These are phyloP conservation scores for Diplodia sapinea DNA, from an alignment of 2,329 filamentous ascomycete genomes.

Conservation along the genomic window DNA sequence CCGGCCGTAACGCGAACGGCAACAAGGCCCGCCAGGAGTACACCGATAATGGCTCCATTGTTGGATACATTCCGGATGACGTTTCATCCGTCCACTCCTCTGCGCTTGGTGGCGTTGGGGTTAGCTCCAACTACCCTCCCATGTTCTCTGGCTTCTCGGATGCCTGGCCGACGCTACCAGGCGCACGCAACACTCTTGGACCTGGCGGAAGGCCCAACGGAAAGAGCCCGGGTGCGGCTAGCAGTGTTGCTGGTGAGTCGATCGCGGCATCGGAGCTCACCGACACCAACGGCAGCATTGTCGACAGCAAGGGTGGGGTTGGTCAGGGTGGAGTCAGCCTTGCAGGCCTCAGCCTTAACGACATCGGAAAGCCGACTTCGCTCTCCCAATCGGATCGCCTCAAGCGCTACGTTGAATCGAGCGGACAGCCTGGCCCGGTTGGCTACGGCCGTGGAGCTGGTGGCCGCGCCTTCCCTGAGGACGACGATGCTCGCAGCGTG, in stretches of 20 bases:
- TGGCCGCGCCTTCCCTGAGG: slow-evolving; percentile 60
- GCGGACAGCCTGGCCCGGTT: slow-evolving; percentile 60
- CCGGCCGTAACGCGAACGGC: slow-evolving; percentile 52
- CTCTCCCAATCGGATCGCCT: slow-evolving; percentile 87
- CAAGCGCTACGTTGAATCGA: slow-evolving; percentile 91
- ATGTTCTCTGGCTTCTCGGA: slow-evolving; percentile 97
- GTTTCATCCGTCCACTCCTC: slow-evolving; percentile 96
- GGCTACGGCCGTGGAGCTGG: slow-evolving; percentile 48
- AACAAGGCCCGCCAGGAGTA: slow-evolving; percentile 60
- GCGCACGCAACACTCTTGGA: slow-evolving; percentile 67
- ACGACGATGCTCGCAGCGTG: slow-evolving; percentile 95
- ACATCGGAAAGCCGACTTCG: slow-evolving; percentile 72
- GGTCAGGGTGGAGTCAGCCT: slow-evolving; percentile 89
- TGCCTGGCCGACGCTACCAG: slow-evolving; percentile 83
- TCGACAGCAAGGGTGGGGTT: slow-evolving; percentile 71
- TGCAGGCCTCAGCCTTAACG: slow-evolving; percentile 77
- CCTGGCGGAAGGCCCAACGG: slow-evolving; percentile 65
- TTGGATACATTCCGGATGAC: slow-evolving; percentile 96
- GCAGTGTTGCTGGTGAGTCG: slow-evolving; percentile 89
- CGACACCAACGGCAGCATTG: slow-evolving; percentile 78
- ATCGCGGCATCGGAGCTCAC: slow-evolving; percentile 90
- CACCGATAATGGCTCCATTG: slow-evolving; percentile 81
- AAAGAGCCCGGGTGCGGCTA: slow-evolving; percentile 54
- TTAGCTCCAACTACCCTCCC: slow-evolving; percentile 82
- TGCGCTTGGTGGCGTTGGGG: slow-evolving; percentile 81